phyloP scores from a whole-genome alignment of 2,329 filamentous ascomycete species.

The Keithomyces neogunnii region DNA sequence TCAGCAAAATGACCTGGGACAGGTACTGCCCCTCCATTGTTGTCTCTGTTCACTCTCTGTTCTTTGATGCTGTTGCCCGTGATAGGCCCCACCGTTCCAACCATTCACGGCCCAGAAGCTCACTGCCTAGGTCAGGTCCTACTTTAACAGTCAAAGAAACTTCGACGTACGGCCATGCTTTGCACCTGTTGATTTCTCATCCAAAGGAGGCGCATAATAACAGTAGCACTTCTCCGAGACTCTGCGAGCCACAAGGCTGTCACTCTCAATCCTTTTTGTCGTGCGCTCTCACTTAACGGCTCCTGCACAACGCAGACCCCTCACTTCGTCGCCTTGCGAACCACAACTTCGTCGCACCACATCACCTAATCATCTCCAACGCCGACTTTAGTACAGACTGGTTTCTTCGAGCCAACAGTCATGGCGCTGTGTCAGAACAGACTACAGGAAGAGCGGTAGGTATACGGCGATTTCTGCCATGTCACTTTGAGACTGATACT shows the following conservation, averaged over 20 bases:
- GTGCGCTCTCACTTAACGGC: background rate
- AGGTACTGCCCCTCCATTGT: background rate
- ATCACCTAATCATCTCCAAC: background rate
- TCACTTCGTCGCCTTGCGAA: conserved; percentile 1
- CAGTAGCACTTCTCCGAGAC: background rate
- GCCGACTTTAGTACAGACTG: background rate
- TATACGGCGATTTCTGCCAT: conserved; percentile 6
- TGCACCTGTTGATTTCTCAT: background rate
- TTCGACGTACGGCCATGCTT: background rate
- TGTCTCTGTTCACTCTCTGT: background rate
- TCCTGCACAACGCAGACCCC: background rate
- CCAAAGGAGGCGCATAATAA: background rate
- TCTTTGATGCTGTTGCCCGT: too few relatives aligned
- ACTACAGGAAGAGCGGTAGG: conserved; percentile 79
- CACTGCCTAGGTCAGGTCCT: too few relatives aligned
- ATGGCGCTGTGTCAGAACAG: conserved; percentile 90
- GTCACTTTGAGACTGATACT: conserved; percentile 3
- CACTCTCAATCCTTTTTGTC: background rate
- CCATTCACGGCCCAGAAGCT: background rate
- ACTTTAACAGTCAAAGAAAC: background rate
- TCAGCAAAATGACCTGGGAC: too few relatives aligned
- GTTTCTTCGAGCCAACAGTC: conserved; percentile 11
- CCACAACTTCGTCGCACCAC: background rate
- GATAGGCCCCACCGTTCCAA: background rate
- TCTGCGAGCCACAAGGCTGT: background rate